Evolutionary conservation across 163 green algal genomes (phyloP).

Genomic region (Chloromonas sp.): DNA sequence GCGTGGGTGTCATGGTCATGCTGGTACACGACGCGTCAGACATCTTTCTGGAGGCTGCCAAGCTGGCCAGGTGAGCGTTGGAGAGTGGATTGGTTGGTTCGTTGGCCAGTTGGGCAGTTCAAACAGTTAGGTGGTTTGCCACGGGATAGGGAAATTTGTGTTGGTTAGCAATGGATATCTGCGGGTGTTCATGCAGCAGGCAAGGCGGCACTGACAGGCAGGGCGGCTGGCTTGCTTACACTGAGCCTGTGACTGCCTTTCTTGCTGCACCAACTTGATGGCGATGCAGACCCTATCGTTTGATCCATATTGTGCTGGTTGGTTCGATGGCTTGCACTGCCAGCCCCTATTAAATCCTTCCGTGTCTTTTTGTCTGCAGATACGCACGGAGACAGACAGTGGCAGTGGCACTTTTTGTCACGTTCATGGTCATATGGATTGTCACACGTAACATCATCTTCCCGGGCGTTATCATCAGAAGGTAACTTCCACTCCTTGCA

Average conservation of each 20-base stretch:
- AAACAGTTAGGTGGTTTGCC: neutral
- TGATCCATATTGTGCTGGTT: no score
- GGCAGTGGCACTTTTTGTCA: conserved; percentile 30
- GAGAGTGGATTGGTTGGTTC: no score
- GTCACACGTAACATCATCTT: conserved; percentile 45
- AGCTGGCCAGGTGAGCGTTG: conserved; percentile 30
- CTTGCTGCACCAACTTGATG: no score
- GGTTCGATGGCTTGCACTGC: no score
- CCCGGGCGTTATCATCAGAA: conserved; percentile 32
- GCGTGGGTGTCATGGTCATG: conserved; percentile 54
- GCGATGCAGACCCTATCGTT: no score
- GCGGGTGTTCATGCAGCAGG: neutral
- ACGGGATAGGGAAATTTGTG: neutral
- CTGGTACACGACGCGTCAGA: conserved; percentile 66
- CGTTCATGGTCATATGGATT: conserved; percentile 56
- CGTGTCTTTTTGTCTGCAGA: neutral
- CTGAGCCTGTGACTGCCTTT: no score
- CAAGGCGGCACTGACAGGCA: neutral
- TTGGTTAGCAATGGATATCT: neutral
- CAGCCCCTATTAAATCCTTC: no score
- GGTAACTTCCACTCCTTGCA: neutral
- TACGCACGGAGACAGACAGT: conserved; percentile 39
- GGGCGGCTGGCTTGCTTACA: neutral
- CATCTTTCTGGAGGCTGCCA: conserved; percentile 61
- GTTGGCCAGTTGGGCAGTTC: neutral